Base-by-base conservation (phyloP, 192 early-diverging fungal species). In the Backusella psychrophila region DNA sequence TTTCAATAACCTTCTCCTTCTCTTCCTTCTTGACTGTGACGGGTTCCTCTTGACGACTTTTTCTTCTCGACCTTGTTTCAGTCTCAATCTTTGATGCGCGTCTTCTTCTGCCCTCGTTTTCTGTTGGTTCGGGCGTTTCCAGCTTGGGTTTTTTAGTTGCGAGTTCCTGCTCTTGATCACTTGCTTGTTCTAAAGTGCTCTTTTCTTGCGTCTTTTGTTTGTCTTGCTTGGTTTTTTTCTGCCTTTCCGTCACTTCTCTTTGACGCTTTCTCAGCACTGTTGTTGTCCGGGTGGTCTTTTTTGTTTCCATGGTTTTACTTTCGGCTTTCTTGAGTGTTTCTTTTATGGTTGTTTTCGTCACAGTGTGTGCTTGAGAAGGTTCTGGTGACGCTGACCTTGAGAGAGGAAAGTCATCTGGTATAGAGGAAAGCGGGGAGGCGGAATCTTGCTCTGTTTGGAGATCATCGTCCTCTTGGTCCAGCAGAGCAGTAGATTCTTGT, bases 391-490 rank as follows among this genome's bases (percentile, higher is more conserved):
- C 66, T 34, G 82, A 83, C 33, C 76, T 66, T 53, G 82, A 83
- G 41, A 83, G 23, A 21, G 82, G 78, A 66, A 80, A 83, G 56
- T 83, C 82, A 59, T 83, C 82, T 34, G 82, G 82, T 52, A 83
- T 73, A 56, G 82, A 83, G 5, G 78, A 80, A 63, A 83, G 59
- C n/a, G 82, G 74, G 12, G 82, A 83, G 29, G 78, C 76, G 2
- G 82, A 83, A 46, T 83, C 66, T 21, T 76, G 78, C 21, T 76
- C 72, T 9, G 44, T 66, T 14, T 76, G 44, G 8, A 69, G 17
- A 70, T 83, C 79, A 70, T 78, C 75, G 26, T 63, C 56, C 11
- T 63, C 56, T 26, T 63, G 21, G 11, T 63, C 56, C n/a, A 12
- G 23, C 11, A 63, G 4, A 63, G 23, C 56, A 63, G 21, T 11